phyloP scores from a whole-genome alignment of 345 rosid genomes.

The Limnanthes douglasii region DNA sequence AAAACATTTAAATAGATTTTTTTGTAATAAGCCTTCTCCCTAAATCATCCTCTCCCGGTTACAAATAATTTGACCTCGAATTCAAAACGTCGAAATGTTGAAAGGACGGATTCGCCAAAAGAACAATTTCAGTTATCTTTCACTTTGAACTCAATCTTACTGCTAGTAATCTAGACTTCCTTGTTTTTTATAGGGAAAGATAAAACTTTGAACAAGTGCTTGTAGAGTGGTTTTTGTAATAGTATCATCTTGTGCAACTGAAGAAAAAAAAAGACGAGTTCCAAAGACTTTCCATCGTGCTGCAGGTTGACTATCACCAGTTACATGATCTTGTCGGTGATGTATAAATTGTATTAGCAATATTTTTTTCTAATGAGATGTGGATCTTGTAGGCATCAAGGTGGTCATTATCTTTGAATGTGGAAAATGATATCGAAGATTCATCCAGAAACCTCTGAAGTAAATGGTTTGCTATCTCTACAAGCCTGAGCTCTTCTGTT shows the following conservation, averaged over 20 bases:
- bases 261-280: conserved; percentile 54
- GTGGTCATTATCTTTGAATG: conserved; percentile 88
- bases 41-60: too few species aligned
- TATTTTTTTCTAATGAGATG: conserved; percentile 35
- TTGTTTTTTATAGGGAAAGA: conserved; percentile 40
- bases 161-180: conserved; percentile 15
- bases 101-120: too few species aligned
- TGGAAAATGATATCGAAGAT: conserved; percentile 51
- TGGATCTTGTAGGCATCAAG: conserved; percentile 83
- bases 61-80: too few species aligned
- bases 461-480: conserved; percentile 45
- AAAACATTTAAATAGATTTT: too few species aligned
- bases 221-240: conserved; percentile 43
- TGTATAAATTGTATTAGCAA: conserved; percentile 46
- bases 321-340: conserved; percentile 49
- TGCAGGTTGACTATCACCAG: conserved; percentile 23
- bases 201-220: conserved; percentile 35
- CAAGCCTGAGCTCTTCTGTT: too few species aligned
- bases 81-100: too few species aligned
- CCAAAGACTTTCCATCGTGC: conserved; percentile 55
- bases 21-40: too few species aligned
- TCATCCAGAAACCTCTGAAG: conserved; percentile 74
- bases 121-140: too few species aligned
- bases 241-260: conserved; percentile 25
- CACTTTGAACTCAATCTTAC: conserved; percentile 19